Percentiles rank a stretch among this genome's conserved stretches.
phyloP scores from a whole-genome alignment of 805 yeast genomes.

The Kregervanrija pseudodelftensis region DNA sequence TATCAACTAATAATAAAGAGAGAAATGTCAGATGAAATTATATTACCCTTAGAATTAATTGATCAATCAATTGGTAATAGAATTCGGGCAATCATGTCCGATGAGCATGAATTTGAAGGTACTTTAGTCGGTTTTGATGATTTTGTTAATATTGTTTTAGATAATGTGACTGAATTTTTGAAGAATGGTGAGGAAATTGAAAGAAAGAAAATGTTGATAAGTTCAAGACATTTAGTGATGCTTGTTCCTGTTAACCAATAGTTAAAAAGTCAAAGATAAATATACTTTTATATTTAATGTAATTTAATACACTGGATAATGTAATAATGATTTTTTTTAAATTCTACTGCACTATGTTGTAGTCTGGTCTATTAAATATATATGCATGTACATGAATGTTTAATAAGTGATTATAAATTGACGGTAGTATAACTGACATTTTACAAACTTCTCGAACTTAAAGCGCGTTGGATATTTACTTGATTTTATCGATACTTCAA shows the following conservation, averaged over 20 bases:
- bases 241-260: constrained; percentile 32
- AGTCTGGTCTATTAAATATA: too few relatives aligned
- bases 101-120: constrained; percentile 76
- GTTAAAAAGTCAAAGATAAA: too few relatives aligned
- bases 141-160: constrained; percentile 84
- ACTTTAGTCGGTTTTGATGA: constrained; percentile 90
- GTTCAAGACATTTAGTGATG: constrained; percentile 71
- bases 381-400: too few relatives aligned
- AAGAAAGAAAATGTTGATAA: constrained; percentile 54
- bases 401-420: too few relatives aligned
- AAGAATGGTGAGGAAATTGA: constrained; percentile 37
- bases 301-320: too few relatives aligned
- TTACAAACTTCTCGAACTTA: background rate
- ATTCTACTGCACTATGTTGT: too few relatives aligned
- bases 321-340: too few relatives aligned
- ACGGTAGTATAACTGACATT: too few relatives aligned
- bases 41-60: constrained; percentile 72
- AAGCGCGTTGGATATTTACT: background rate
- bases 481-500: background rate
- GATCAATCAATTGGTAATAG: constrained; percentile 81
- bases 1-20: too few relatives aligned
- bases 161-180: constrained; percentile 61
- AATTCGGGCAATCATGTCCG: constrained; percentile 63
- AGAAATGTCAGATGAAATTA: constrained; percentile 6
- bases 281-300: too few relatives aligned